A percentile compares a stretch with the other conserved stretches of the same genome.
phyloP scores from a whole-genome alignment of 2,329 filamentous ascomycete genomes.

The Kalmusia sp. region DNA sequence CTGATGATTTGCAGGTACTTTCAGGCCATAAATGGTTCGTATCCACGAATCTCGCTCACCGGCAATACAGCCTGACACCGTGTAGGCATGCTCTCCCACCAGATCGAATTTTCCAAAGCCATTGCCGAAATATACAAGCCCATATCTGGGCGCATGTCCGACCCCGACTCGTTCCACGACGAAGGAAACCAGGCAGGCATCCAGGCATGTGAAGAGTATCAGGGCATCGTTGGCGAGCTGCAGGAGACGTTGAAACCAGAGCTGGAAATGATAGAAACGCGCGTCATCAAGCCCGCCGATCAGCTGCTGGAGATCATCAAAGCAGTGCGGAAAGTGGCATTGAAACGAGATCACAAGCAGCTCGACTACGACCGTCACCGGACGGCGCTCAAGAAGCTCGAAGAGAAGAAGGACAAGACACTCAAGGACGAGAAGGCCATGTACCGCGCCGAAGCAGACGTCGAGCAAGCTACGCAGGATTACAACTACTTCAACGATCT shows the following conservation, averaged over 20 bases:
- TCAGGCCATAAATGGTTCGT: constrained; percentile 85
- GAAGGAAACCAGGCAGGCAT: constrained; percentile 95
- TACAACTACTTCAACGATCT: constrained; percentile 98
- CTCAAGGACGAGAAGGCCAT: constrained; percentile 97
- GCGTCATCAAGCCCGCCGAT: constrained; percentile 90
- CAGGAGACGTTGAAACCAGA: constrained; percentile 89
- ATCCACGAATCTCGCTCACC: neutral
- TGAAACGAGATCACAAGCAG: constrained; percentile 96
- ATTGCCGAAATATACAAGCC: constrained; percentile 98
- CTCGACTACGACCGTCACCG: constrained; percentile 93
- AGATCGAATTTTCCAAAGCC: constrained; percentile 97
- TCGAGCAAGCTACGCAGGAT: constrained; percentile 91
- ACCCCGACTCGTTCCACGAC: constrained; percentile 80
- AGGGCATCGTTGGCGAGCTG: constrained; percentile 86
- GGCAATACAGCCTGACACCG: constrained; percentile 21
- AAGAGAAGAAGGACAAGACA: constrained; percentile 96
- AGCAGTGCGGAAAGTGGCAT: constrained; percentile 83
- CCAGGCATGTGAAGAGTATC: constrained; percentile 94
- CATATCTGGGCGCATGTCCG: constrained; percentile 93
- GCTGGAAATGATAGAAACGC: constrained; percentile 94
- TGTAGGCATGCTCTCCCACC: constrained; percentile 87
- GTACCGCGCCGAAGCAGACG: constrained; percentile 92
- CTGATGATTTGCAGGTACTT: constrained; percentile 69
- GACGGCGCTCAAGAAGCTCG: constrained; percentile 84
- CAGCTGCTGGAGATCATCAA: constrained; percentile 96